These are phyloP conservation scores for Colletotrichum melonis DNA, from an alignment of 2,329 filamentous ascomycete species.

Conservation along the genomic window DNA sequence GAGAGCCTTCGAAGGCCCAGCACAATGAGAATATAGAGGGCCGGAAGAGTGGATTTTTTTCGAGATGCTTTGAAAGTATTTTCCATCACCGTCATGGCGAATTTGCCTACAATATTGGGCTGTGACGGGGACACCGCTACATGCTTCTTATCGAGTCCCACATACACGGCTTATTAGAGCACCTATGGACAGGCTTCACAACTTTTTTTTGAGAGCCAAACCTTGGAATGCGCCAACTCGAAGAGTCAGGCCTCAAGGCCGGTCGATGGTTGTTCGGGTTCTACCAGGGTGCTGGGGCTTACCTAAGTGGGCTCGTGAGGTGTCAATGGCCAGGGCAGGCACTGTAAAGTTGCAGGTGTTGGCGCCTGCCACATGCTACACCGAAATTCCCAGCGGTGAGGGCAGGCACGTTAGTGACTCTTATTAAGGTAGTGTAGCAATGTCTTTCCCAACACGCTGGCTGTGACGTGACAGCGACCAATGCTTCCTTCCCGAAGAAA, in stretches of 20 bases:
- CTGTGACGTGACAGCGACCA: constrained; percentile 21
- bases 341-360: neutral
- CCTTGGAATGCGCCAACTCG: neutral
- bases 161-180: constrained; percentile 7
- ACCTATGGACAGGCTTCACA: constrained; percentile 1
- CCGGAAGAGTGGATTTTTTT: neutral
- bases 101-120: neutral
- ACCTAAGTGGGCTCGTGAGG: no score
- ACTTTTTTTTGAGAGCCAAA: neutral
- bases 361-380: neutral
- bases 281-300: constrained; percentile 4
- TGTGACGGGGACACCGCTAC: constrained; percentile 23
- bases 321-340: neutral
- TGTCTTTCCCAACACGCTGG: constrained; percentile 13
- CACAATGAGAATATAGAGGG: neutral
- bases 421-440: neutral
- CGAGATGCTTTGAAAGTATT: constrained; percentile 15
- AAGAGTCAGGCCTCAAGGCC: neutral
- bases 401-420: neutral
- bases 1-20: neutral
- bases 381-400: neutral
- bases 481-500: constrained; percentile 19
- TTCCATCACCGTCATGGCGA: neutral
- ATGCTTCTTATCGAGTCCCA: constrained; percentile 11
- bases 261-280: neutral